Evolutionary conservation across 805 yeast genomes (phyloP), one percentile per base, ranked within the genome.

Genomic region (Hanseniaspora mollemarum): DNA sequence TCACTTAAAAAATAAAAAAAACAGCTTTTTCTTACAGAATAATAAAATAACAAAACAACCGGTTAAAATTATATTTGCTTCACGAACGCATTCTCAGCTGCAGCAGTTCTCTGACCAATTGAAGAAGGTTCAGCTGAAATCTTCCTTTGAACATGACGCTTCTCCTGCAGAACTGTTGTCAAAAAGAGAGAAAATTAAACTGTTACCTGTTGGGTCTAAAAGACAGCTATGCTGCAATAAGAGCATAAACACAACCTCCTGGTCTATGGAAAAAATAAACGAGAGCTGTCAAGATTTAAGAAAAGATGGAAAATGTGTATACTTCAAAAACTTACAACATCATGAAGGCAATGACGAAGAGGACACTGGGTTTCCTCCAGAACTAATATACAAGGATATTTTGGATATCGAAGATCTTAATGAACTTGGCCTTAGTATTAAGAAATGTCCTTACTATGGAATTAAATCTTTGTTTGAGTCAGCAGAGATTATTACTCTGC

Each of bases 31-130:
- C n/a, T n/a, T n/a, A n/a, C n/a, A n/a, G n/a, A n/a, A n/a, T n/a
- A n/a, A n/a, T n/a, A 36, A 58, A 55, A 41, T 63, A 54, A 52
- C 58, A 9, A 58, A 56, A 7, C 64, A 67, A 18, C 65, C 76
- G 0, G 58, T 69, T 0, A 75, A 79, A 56, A 76, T 88, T 1
- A 76, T 66, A 57, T 87, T 80, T 60, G 73, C 94, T 0, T 86
- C 96, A 1, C 70, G 97, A 63, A 88, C 97, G 0, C 96, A 88
- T 60, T 85, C 96, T 0, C 97, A 88, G 61, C 67, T 88, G 41
- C 71, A 71, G 33, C 97, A 88, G 60, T 84, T 88, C 59, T 76
- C 87, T 0, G 74, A 76, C 15, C 96, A 90, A 57, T 64, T 88
- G 35, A 61, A 70, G 40, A 59, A 82, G 22, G 77, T 94, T 0